Base-by-base conservation (phyloP, 257 asterid species). In the Parsonsia alboflavescens region DNA sequence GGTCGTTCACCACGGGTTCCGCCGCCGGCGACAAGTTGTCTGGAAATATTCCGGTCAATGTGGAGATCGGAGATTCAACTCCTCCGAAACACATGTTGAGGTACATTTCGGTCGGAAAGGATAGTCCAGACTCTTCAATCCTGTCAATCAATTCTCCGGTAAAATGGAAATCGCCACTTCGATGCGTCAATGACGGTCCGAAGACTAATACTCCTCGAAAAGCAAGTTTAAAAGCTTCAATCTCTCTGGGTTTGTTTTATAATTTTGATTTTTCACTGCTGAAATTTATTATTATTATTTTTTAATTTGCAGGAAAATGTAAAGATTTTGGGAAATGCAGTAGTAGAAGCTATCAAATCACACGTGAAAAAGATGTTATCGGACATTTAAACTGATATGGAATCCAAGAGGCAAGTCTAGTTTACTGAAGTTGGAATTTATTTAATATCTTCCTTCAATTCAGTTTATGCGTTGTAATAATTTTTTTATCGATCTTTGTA, bases 331-430 rank as follows among this genome's bases (percentile, higher is more conserved):
- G 72, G 76, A 5, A 73, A 64, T 36, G 80, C 58, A 69, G 48
- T 48, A 15, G 54, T 75, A 82, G 81, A 30, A 9, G 62, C 80
- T 77, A 69, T 83, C 80, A 73, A 77, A 72, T 89, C 89, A 44
- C 90, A 91, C 0, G 83, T 72, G 58, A 80, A 86, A 71, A 85
- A 82, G 86, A 82, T 69, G 72, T 73, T 85, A 59, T 68, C 81
- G 4, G 93, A 85, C 69, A 50, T 73, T 78, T 28, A 92, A 81
- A 75, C 88, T 89, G 46, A 72, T 49, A 28, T 89, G 93, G 99
- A 86, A 92, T 64, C 96, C 97, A 3, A 86, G 84, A 82, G 96
- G 98, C 73, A 74, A 84, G 89, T 76, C 65, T 50, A 57, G 0
- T 50, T 13, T 26, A 13, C 17, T 10, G 7, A 3, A 52, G 7